These are phyloP conservation scores for Pichia inconspicua DNA, from an alignment of 1,139 yeast genomes.

Conservation along the genomic window DNA sequence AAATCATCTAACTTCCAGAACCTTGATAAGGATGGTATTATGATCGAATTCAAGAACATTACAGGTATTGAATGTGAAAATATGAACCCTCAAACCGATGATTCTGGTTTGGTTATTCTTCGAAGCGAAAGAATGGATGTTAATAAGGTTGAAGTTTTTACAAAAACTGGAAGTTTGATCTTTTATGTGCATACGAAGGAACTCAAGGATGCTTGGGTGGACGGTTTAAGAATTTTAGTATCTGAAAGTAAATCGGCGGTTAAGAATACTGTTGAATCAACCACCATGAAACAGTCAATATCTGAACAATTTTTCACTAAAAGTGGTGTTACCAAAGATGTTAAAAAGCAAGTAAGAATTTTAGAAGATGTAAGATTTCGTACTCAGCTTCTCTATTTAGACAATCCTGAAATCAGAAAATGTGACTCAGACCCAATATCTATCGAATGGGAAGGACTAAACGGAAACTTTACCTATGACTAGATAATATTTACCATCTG, in stretches of 20 bases:
- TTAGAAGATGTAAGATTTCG: conserved; percentile 55
- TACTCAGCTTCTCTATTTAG: conserved; percentile 57
- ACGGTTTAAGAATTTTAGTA: conserved; percentile 60
- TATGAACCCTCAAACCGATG: conserved; percentile 11
- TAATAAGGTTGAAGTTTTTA: conserved; percentile 26
- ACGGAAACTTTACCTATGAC: conserved; percentile 3
- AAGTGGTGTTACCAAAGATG: conserved; percentile 39
- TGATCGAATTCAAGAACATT: conserved; percentile 32
- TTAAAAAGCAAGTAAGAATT: conserved; percentile 49
- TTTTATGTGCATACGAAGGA: conserved; percentile 70
- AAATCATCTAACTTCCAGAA: conserved; percentile 34
- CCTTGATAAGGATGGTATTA: conserved; percentile 42
- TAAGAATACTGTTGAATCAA: background rate
- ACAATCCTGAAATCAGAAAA: conserved; percentile 26
- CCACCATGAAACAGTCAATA: conserved; percentile 8
- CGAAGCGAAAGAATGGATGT: conserved; percentile 22
- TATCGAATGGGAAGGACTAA: conserved; percentile 2
- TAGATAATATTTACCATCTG: no score
- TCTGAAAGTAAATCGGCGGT: conserved; percentile 19
- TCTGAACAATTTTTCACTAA: conserved; percentile 10
- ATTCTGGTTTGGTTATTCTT: conserved; percentile 19
- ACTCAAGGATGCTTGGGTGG: conserved; percentile 68
- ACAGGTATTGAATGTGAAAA: conserved; percentile 36
- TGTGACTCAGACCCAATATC: background rate
- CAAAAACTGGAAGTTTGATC: conserved; percentile 33